These are phyloP conservation scores for Mycena venus DNA, from an alignment of 768 basidiomycete genomes.

Conservation along the genomic window DNA sequence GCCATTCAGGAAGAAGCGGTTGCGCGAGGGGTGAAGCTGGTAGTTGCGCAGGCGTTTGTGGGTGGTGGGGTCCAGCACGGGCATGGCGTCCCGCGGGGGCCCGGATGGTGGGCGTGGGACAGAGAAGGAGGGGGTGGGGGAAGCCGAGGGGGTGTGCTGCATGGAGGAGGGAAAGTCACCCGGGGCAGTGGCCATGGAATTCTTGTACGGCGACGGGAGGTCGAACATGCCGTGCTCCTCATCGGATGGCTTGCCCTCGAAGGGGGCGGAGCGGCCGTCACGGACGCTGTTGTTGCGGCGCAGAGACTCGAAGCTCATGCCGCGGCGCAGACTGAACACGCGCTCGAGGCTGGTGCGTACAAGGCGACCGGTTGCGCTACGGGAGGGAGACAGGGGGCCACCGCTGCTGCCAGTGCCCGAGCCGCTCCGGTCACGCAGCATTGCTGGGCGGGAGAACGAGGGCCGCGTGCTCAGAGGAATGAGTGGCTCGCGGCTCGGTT, in stretches of 20 bases:
- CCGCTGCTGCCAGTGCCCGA: slow-evolving; percentile 36
- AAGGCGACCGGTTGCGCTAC: slow-evolving; percentile 48
- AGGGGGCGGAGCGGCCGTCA: slow-evolving; percentile 35
- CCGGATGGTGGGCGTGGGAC: slow-evolving; percentile 35
- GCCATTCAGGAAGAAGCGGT: slow-evolving; percentile 82
- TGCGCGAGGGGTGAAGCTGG: slow-evolving; percentile 77
- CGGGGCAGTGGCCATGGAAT: slow-evolving; percentile 12
- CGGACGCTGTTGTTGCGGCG: slow-evolving; percentile 48
- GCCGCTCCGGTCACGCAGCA: slow-evolving; percentile 41
- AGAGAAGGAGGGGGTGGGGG: slow-evolving; percentile 51
- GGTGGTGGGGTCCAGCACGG: slow-evolving; percentile 51
- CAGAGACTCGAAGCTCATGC: slow-evolving; percentile 65
- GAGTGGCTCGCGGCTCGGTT: slow-evolving; percentile 81
- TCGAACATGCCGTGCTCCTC: slow-evolving; percentile 49
- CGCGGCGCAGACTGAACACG: slow-evolving; percentile 65
- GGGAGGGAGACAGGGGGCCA: slow-evolving; percentile 37
- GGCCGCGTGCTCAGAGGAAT: slow-evolving; percentile 64
- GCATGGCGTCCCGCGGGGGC: slow-evolving; percentile 53
- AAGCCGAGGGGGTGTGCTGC: slow-evolving; percentile 46
- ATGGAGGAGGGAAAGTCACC: slow-evolving; percentile 12
- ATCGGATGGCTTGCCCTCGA: slow-evolving; percentile 47
- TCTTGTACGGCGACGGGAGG: slow-evolving; percentile 28
- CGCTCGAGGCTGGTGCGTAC: slow-evolving; percentile 75
- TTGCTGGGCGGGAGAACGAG: slow-evolving; percentile 42
- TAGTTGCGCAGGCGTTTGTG: slow-evolving; percentile 66